These are phyloP conservation scores for cucumber (Cucumis sativus) DNA, from an alignment of 306 rosid species.

Conservation along the genomic window DNA sequence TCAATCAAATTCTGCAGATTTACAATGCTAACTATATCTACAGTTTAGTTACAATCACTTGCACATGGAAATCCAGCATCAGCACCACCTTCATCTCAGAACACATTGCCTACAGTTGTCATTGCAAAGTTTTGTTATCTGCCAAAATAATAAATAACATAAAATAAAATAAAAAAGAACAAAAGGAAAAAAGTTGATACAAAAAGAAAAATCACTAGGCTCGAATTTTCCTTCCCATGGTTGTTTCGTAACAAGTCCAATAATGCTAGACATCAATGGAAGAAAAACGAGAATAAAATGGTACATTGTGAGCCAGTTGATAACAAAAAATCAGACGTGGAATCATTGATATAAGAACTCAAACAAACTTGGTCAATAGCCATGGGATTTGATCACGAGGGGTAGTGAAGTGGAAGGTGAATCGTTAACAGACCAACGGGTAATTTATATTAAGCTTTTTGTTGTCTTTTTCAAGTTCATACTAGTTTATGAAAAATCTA, in stretches of 20 bases:
- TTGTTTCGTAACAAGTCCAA: background rate
- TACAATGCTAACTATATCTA: conserved; percentile 5
- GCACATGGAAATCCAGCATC: background rate
- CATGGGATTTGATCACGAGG: background rate
- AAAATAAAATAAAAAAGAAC: background rate
- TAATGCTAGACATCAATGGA: background rate
- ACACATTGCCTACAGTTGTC: conserved; percentile 5
- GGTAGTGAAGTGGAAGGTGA: background rate
- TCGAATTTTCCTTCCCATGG: background rate
- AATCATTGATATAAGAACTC: background rate
- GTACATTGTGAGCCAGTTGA: background rate
- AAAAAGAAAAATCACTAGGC: background rate
- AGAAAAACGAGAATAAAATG: background rate
- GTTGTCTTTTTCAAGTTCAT: background rate
- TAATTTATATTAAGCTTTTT: background rate
- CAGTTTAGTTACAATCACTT: background rate
- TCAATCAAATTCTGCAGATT: background rate
- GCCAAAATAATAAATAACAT: background rate
- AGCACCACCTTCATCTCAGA: conserved; percentile 4
- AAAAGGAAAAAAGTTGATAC: background rate
- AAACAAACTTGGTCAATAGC: background rate
- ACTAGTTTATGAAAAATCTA: background rate
- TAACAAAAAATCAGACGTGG: background rate
- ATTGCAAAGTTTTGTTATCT: conserved; percentile 5
- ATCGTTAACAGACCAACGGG: background rate